Evolutionary conservation across 495 filamentous ascomycete genomes (phyloP).

Genomic region (Neurospora discreta): DNA sequence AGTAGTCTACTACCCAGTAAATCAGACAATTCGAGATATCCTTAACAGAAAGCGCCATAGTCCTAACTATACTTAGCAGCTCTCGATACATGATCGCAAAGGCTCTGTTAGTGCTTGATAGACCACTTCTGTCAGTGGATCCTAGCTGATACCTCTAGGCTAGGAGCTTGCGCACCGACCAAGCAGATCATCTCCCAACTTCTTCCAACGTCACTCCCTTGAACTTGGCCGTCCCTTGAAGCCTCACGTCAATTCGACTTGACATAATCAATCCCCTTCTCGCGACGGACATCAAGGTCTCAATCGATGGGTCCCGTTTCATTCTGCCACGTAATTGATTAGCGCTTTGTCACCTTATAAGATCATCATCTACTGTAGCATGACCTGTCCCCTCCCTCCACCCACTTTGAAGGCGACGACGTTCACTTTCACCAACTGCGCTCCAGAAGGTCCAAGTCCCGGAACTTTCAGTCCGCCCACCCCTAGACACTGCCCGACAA

Average conservation of each 20-base stretch:
- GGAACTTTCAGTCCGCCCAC: not conserved
- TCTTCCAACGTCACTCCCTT: not conserved
- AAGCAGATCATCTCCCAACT: not conserved
- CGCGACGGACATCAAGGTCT: not conserved
- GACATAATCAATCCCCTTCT: too few species aligned
- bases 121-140: not conserved
- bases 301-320: not conserved
- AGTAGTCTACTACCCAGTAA: too few species aligned
- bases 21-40: too few species aligned
- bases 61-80: not conserved
- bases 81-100: not conserved
- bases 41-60: too few species aligned
- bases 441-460: not conserved
- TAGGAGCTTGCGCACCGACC: not conserved
- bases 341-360: not conserved
- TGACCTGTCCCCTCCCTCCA: not conserved
- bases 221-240: not conserved
- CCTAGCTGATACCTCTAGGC: not conserved
- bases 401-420: not conserved
- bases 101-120: not conserved
- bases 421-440: not conserved
- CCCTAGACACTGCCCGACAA: not conserved
- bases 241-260: not conserved
- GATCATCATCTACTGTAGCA: too few species aligned
- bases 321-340: not conserved